Evolutionary conservation across 2,329 filamentous ascomycete genomes (phyloP), one percentile per base, ranked within the genome.

Genomic region (Claviceps sp.): DNA sequence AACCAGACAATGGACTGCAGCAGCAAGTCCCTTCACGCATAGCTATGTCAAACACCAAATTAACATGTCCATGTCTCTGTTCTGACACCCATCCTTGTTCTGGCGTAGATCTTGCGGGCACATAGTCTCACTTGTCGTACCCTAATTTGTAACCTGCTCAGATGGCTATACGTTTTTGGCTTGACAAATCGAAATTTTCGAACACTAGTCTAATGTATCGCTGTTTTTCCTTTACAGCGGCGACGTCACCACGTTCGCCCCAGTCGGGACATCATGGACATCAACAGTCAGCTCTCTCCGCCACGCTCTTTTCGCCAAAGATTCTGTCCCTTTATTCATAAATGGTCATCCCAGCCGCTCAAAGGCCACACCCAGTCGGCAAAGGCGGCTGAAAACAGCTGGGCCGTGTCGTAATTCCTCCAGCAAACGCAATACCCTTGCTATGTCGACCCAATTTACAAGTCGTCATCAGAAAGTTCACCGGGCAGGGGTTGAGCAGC

Each of bases 401-500:
- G 54, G 54, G 54, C 53, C 55, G 55, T 58, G 58, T 52, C 57
- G 56, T 59, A 50, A 61, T 58, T 59, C 54, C 59, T 54, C 57
- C 59, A 54, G 38, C 50, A 34, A 47, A 48, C 7, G 22, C 26
- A 34, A 52, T 49, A 37, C 37, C 22, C 45, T 42, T 16, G 41
- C 47, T 34, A 58, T 54, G 59, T 56, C 54, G 54, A 57, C 62
- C 55, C 62, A 63, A 60, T 72, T 74, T 77, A 79, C 70, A 79
- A 69, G 66, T 79, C 76, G 55, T 83, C 79, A 60, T 88, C 82
- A 62, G 95, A 91, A 60, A 94, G 87, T 80, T 97, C 93, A 66
- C 89, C 90, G 60, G 93, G 93, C 64, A 98, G 87, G 65, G 93
- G 89, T 82, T 86, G 82, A 58, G 77, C 63, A 57, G 85, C 82